phyloP scores from a whole-genome alignment of 1,284 basidiomycete species.

The Gastroboletus turbinatus region DNA sequence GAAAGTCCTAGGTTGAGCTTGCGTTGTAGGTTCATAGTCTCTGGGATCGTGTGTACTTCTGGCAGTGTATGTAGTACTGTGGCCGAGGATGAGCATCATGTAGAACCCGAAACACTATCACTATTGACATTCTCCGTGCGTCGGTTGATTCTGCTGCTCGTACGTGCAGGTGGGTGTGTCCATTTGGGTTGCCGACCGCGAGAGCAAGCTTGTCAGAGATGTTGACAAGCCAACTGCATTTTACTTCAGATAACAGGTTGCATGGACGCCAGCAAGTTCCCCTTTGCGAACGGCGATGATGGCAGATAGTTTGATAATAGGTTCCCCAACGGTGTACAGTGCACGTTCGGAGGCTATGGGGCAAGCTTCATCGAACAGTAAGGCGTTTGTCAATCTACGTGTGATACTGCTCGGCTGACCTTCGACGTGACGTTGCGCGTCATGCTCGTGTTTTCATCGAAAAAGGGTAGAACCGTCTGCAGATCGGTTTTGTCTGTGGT shows the following conservation, averaged over 20 bases:
- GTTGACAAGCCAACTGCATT: background rate
- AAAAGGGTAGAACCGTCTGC: conserved; percentile 46
- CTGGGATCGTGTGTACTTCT: no score
- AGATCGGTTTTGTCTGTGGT: conserved; percentile 49
- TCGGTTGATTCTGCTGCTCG: no score
- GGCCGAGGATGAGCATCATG: no score
- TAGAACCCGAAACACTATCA: no score
- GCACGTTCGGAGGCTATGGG: conserved; percentile 48
- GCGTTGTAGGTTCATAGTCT: no score
- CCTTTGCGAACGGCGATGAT: conserved; percentile 38
- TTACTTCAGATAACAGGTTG: conserved; percentile 48
- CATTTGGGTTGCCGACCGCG: background rate
- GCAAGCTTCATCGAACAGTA: conserved; percentile 54
- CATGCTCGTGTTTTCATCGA: background rate
- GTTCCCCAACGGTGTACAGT: conserved; percentile 53
- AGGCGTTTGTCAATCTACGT: conserved; percentile 9
- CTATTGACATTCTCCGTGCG: no score
- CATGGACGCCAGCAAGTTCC: conserved; percentile 41
- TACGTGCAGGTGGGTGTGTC: conserved; percentile 42
- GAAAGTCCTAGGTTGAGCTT: no score
- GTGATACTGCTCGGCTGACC: background rate
- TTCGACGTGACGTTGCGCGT: background rate
- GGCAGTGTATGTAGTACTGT: no score
- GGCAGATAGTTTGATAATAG: conserved; percentile 53
- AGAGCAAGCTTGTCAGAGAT: background rate